Conservation (phyloP, 352 stramenopile species). For the Globisporangium spiculum region DNA sequence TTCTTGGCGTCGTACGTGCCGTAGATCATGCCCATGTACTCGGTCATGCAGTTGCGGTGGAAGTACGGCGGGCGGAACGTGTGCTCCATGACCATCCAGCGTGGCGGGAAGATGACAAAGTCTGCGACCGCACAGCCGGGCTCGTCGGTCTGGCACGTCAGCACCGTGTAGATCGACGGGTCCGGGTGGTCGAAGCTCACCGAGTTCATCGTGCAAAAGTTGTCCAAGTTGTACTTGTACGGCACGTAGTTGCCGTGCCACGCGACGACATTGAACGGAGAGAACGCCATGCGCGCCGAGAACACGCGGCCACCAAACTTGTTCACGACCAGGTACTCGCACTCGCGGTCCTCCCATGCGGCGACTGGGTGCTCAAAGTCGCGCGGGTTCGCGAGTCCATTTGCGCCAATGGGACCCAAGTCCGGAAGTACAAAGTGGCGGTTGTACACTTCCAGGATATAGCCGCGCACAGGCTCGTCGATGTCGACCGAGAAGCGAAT, state of each 20-base stretch:
- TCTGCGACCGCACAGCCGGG: constrained; percentile 93
- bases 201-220: constrained; percentile 95
- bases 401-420: constrained; percentile 94
- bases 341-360: constrained; percentile 86
- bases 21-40: constrained; percentile 98
- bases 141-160: constrained; percentile 94
- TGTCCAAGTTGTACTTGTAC: constrained; percentile 96
- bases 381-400: constrained; percentile 94
- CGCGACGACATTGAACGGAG: constrained; percentile 97
- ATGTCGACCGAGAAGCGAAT: constrained; percentile 92
- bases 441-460: constrained; percentile 95
- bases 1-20: constrained; percentile 96
- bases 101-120: constrained; percentile 97
- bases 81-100: constrained; percentile 92
- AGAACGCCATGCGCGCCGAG: constrained; percentile 76
- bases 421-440: constrained; percentile 95
- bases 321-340: constrained; percentile 67
- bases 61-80: constrained; percentile 94
- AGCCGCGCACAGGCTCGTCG: constrained; percentile 86
- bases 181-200: constrained; percentile 97
- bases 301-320: constrained; percentile 93
- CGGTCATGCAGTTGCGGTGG: constrained; percentile 96
- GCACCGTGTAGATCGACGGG: constrained; percentile 96
- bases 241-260: constrained; percentile 98
- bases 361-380: constrained; percentile 94